These are phyloP conservation scores for Scheffersomyces parashehatae DNA, from an alignment of 1,139 yeast species.

Conservation along the genomic window DNA sequence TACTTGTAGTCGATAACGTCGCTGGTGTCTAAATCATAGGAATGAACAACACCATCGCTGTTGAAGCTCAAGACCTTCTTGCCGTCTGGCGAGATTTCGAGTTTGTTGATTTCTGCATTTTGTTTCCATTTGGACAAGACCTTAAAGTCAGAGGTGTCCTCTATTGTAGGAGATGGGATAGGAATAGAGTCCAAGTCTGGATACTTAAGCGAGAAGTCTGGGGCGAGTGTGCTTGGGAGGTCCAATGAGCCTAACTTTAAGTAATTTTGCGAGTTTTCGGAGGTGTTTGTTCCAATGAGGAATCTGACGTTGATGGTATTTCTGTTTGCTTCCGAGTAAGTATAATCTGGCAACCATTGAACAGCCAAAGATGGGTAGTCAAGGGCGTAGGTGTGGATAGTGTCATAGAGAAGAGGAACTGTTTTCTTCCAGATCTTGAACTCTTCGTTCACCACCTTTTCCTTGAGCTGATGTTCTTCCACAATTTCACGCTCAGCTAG, in stretches of 20 bases:
- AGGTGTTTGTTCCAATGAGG: slow-evolving; percentile 51
- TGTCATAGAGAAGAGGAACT: slow-evolving; percentile 83
- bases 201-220: slow-evolving; percentile 25
- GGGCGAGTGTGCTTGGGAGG: slow-evolving; percentile 53
- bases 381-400: slow-evolving; percentile 67
- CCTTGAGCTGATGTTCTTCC: slow-evolving; percentile 48
- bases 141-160: slow-evolving; percentile 30
- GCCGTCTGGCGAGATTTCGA: slow-evolving; percentile 38
- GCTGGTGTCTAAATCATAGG: slow-evolving; percentile 33
- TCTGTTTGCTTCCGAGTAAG: slow-evolving; percentile 29
- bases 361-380: slow-evolving; percentile 61
- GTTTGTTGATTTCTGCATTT: slow-evolving; percentile 54
- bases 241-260: slow-evolving; percentile 48
- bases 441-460: slow-evolving; percentile 62
- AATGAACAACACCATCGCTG: slow-evolving; percentile 48
- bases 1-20: slow-evolving; percentile 45
- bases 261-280: slow-evolving; percentile 39
- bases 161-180: slow-evolving; percentile 24
- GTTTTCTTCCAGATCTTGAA: slow-evolving; percentile 95
- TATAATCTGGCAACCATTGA: slow-evolving; percentile 48
- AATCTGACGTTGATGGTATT: slow-evolving; percentile 41
- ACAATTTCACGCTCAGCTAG: slow-evolving; percentile 33
- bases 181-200: slow-evolving; percentile 23
- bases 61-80: slow-evolving; percentile 50
- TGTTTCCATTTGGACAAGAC: slow-evolving; percentile 50